phyloP scores from a whole-genome alignment of 225 moss, liverwort and hornwort species.

The Lunularia cruciata region DNA sequence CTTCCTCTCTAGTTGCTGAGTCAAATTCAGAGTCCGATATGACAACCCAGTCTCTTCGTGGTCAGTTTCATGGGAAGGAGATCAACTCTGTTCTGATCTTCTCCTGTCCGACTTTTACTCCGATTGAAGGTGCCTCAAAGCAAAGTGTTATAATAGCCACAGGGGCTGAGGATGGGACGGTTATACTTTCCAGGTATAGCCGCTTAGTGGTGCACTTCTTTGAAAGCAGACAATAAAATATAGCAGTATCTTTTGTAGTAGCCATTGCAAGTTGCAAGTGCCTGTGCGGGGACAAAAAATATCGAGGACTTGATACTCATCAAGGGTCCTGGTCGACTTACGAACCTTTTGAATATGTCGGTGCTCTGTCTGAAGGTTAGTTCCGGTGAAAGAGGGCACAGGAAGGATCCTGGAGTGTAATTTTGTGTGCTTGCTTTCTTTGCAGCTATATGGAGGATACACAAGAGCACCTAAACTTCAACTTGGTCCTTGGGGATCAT shows the following conservation, averaged over 20 bases:
- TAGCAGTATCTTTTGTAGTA: too few relatives aligned
- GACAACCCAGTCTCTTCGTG: conserved; percentile 63
- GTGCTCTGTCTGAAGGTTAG: too few relatives aligned
- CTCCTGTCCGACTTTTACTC: conserved; percentile 28
- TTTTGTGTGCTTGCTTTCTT: neutral
- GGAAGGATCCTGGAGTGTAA: neutral
- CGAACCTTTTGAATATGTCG: too few relatives aligned
- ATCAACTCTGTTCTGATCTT: conserved; percentile 79
- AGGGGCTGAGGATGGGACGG: conserved; percentile 88
- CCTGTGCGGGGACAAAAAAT: too few relatives aligned
- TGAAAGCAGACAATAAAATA: too few relatives aligned
- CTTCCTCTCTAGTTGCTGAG: conserved; percentile 11
- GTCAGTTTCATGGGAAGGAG: conserved; percentile 97
- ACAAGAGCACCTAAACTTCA: conserved; percentile 51
- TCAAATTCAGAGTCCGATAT: conserved; percentile 25
- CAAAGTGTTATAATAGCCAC: conserved; percentile 68
- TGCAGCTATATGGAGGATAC: conserved; percentile 60
- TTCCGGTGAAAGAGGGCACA: neutral
- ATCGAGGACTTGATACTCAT: too few relatives aligned
- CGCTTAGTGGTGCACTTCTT: too few relatives aligned
- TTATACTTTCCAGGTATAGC: conserved; percentile 68
- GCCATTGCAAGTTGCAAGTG: too few relatives aligned
- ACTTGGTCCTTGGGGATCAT: conserved; percentile 73
- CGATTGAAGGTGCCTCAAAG: conserved; percentile 14
- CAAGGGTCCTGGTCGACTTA: too few relatives aligned